phyloP scores from a whole-genome alignment of 2,329 filamentous ascomycete species.

The Fusarium sp. region DNA sequence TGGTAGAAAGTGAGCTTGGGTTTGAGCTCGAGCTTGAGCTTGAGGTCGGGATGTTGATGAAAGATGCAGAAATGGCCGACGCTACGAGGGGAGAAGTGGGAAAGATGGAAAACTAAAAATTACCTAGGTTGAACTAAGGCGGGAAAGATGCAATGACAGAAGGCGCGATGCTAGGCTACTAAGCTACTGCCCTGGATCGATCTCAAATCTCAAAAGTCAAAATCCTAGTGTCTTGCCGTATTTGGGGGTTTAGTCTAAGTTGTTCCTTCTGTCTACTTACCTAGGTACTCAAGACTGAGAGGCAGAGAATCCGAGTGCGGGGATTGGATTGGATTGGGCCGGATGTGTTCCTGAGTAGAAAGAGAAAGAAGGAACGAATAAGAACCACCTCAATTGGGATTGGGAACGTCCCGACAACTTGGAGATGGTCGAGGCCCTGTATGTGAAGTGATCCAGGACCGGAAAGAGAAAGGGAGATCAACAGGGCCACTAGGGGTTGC shows the following conservation, averaged over 20 bases:
- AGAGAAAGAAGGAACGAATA: slow-evolving; percentile 13
- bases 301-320: neutral
- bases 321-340: neutral
- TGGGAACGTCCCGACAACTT: slow-evolving; percentile 20
- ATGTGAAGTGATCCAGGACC: slow-evolving; percentile 26
- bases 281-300: neutral
- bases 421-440: slow-evolving; percentile 8
- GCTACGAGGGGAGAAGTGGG: slow-evolving; percentile 34
- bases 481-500: slow-evolving; percentile 42
- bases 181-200: slow-evolving; percentile 26
- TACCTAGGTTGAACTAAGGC: slow-evolving; percentile 33
- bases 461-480: slow-evolving; percentile 40
- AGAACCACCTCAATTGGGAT: slow-evolving; percentile 22
- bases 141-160: slow-evolving; percentile 34
- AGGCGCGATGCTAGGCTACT: slow-evolving; percentile 35
- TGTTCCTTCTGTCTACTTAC: neutral
- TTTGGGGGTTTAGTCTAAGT: neutral
- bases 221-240: slow-evolving; percentile 17
- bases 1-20: neutral
- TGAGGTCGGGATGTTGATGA: slow-evolving; percentile 28
- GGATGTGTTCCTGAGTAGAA: slow-evolving; percentile 7
- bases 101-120: slow-evolving; percentile 18
- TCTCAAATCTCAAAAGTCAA: slow-evolving; percentile 18
- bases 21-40: slow-evolving; percentile 3
- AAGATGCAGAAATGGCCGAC: slow-evolving; percentile 30